These are phyloP conservation scores for Neoboletus magnificus DNA, from an alignment of 768 basidiomycete species.

Conservation along the genomic window DNA sequence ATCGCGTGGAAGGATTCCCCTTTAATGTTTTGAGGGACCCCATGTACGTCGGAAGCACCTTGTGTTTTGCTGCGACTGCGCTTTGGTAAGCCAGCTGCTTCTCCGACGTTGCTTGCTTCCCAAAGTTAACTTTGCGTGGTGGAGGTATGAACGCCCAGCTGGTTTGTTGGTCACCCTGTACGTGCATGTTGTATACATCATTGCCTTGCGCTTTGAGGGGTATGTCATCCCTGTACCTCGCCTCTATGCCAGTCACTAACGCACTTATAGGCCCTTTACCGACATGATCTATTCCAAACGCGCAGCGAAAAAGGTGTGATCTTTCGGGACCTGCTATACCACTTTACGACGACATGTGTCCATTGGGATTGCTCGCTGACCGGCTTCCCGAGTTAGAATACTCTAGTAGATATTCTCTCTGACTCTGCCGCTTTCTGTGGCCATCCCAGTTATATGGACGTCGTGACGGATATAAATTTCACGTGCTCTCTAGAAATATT, in stretches of 20 bases:
- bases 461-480: not conserved
- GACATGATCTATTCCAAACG: conserved; percentile 76
- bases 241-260: not conserved
- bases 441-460: not conserved
- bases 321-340: not conserved
- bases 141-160: conserved; percentile 81
- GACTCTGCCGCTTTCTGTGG: not conserved
- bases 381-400: not conserved
- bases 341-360: not conserved
- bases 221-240: conserved; percentile 37
- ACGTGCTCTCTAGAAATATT: not conserved
- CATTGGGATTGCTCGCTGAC: not conserved
- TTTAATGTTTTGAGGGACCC: conserved; percentile 92
- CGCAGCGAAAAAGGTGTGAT: conserved; percentile 20
- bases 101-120: not conserved
- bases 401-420: not conserved
- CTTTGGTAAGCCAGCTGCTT: conserved; percentile 61
- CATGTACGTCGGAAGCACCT: conserved; percentile 95
- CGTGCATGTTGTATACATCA: conserved; percentile 78
- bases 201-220: conserved; percentile 91
- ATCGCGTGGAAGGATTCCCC: conserved; percentile 92
- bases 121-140: not conserved
- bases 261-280: conserved; percentile 59
- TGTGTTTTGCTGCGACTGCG: conserved; percentile 84
- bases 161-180: conserved; percentile 78